Evolutionary conservation across 2,329 filamentous ascomycete species (phyloP).

Genomic region (Cytospora paraplurivora): DNA sequence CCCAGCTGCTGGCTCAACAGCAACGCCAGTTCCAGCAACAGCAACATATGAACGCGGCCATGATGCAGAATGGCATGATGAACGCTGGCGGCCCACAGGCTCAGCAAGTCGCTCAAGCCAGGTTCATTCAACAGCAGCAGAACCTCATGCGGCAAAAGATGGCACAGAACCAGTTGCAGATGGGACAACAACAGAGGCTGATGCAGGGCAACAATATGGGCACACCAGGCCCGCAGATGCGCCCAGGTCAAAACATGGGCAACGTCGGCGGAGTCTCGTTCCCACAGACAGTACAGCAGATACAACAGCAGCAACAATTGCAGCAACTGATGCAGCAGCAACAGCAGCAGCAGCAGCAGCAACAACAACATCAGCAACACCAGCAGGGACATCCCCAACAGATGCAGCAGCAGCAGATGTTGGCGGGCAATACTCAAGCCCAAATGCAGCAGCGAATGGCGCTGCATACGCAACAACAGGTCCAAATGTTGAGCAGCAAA

Average conservation of each 20-base stretch:
- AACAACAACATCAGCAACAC: slow-evolving; percentile 38
- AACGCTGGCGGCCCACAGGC: slow-evolving; percentile 43
- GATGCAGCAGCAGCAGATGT: slow-evolving; percentile 35
- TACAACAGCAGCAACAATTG: slow-evolving; percentile 34
- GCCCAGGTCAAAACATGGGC: slow-evolving; percentile 35
- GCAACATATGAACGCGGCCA: slow-evolving; percentile 40
- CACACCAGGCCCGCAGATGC: slow-evolving; percentile 23
- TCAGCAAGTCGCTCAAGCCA: slow-evolving; percentile 39
- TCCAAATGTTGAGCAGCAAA: slow-evolving; percentile 27
- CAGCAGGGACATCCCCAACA: slow-evolving; percentile 36
- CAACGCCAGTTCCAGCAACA: slow-evolving; percentile 51
- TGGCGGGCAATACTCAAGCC: slow-evolving; percentile 28
- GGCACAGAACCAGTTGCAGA: slow-evolving; percentile 34
- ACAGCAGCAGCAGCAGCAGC: slow-evolving; percentile 36
- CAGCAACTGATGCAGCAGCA: slow-evolving; percentile 39
- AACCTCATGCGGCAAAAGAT: slow-evolving; percentile 39
- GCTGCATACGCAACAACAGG: slow-evolving; percentile 5
- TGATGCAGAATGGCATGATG: slow-evolving; percentile 44
- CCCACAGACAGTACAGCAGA: slow-evolving; percentile 32
- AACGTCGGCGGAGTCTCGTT: slow-evolving; percentile 31
- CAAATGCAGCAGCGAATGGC: slow-evolving; percentile 17
- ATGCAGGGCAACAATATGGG: slow-evolving; percentile 41
- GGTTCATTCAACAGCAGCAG: slow-evolving; percentile 42
- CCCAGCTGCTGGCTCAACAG: slow-evolving; percentile 42
- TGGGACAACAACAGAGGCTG: slow-evolving; percentile 34